Conservation (phyloP, 2,329 filamentous ascomycete species). For the Paecilomyces niveus region DNA sequence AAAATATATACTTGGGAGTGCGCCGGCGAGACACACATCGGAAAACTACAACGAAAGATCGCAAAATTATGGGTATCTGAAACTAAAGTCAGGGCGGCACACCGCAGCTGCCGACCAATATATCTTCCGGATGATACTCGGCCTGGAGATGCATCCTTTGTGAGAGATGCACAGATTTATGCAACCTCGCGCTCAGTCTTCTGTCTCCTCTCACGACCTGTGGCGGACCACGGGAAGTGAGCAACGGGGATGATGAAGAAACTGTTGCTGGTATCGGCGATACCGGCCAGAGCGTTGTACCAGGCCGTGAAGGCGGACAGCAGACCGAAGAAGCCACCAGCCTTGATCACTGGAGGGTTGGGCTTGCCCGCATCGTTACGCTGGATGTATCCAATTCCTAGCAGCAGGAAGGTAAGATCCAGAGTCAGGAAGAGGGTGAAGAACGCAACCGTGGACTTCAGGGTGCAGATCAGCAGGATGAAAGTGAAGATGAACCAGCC, state of each 20-base stretch:
- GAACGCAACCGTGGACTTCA: slow-evolving; percentile 72
- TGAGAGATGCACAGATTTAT: slow-evolving; percentile 12
- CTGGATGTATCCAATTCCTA: slow-evolving; percentile 58
- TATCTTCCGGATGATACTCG: background rate
- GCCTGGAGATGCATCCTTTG: background rate
- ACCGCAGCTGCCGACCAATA: background rate
- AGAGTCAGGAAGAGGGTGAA: slow-evolving; percentile 71
- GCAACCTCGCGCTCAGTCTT: slow-evolving; percentile 44
- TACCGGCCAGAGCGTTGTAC: slow-evolving; percentile 80
- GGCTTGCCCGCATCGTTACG: slow-evolving; percentile 37
- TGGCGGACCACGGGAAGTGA: slow-evolving; percentile 91
- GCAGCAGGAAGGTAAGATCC: slow-evolving; percentile 67
- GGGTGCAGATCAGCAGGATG: slow-evolving; percentile 64
- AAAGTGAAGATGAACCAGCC: slow-evolving; percentile 84
- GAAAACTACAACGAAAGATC: slow-evolving; percentile 8
- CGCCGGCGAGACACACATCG: background rate
- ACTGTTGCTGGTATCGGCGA: slow-evolving; percentile 63
- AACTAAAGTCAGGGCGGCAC: slow-evolving; percentile 13
- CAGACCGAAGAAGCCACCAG: slow-evolving; percentile 74
- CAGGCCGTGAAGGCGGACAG: slow-evolving; percentile 74
- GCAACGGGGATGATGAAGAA: slow-evolving; percentile 91
- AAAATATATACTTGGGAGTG: background rate
- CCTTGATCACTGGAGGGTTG: slow-evolving; percentile 52
- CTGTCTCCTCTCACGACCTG: slow-evolving; percentile 55
- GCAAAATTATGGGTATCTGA: slow-evolving; percentile 27